Evolutionary conservation across 305 asterid species (phyloP).

Genomic region (Fraxinus platypoda): DNA sequence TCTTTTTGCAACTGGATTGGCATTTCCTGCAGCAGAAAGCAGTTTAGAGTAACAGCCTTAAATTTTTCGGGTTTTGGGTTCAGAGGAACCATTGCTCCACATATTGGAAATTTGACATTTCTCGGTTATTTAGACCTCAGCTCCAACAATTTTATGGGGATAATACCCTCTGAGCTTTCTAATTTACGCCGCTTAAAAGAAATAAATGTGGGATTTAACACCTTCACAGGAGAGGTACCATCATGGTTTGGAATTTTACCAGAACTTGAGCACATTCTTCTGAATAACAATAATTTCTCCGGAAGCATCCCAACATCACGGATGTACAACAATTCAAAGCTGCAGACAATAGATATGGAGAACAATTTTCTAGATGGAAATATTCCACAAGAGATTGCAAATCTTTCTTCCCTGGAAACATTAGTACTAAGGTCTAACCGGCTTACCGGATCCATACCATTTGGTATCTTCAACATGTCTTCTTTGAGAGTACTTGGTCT

Average conservation of each 20-base stretch:
- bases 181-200: conserved; percentile 15
- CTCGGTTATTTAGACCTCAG: conserved; percentile 16
- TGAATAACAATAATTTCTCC: conserved; percentile 21
- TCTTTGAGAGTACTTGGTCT: neutral
- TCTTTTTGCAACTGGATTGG: conserved; percentile 34
- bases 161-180: conserved; percentile 19
- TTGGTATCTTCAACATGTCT: neutral
- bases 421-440: neutral
- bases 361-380: conserved; percentile 26
- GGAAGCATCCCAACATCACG: conserved; percentile 22
- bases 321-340: conserved; percentile 17
- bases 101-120: neutral
- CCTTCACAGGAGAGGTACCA: conserved; percentile 20
- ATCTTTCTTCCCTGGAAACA: neutral
- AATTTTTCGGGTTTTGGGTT: conserved; percentile 18
- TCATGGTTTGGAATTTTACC: conserved; percentile 19
- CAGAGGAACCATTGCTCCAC: conserved; percentile 22
- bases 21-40: conserved; percentile 13
- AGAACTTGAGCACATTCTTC: conserved; percentile 6
- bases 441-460: conserved; percentile 8
- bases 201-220: conserved; percentile 13
- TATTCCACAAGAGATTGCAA: conserved; percentile 24
- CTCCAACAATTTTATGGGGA: conserved; percentile 18
- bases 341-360: conserved; percentile 8
- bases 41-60: neutral